Conservation (phyloP, 768 basidiomycete genomes). For the Suillus subalutaceus region DNA sequence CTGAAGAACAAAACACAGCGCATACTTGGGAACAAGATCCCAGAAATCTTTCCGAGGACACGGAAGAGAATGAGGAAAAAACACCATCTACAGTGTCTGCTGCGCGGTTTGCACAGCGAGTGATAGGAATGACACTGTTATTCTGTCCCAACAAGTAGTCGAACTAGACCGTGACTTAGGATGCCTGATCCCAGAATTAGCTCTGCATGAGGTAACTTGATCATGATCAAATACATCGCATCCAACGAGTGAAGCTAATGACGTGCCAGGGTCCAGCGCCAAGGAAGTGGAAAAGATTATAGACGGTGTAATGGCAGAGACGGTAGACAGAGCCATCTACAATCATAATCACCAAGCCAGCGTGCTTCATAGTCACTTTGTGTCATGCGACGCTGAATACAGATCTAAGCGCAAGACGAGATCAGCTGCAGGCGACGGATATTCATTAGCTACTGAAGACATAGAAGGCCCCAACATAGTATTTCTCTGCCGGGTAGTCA, state of each 20-base stretch:
- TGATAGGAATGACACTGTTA: conserved; percentile 79
- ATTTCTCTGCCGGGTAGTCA: no score
- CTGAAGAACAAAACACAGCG: conserved; percentile 2
- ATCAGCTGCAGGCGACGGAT: background rate
- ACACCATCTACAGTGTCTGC: conserved; percentile 71
- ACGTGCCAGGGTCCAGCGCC: conserved; percentile 56
- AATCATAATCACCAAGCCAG: conserved; percentile 83
- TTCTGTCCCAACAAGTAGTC: conserved; percentile 44
- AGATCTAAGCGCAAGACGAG: conserved; percentile 11
- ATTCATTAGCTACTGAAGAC: no score
- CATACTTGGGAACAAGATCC: conserved; percentile 76
- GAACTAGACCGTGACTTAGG: no score
- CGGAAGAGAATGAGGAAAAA: conserved; percentile 79
- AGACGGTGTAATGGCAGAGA: conserved; percentile 75
- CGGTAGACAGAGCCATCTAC: conserved; percentile 72
- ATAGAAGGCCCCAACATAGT: no score
- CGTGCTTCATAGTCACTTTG: conserved; percentile 54
- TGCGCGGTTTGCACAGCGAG: conserved; percentile 77
- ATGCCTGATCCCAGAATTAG: conserved; percentile 49
- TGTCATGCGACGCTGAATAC: conserved; percentile 17
- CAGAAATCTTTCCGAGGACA: conserved; percentile 74
- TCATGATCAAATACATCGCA: conserved; percentile 51
- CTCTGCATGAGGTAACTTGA: background rate
- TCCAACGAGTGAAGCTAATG: conserved; percentile 77
- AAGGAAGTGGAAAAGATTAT: conserved; percentile 50